These are phyloP conservation scores for Podosphaera xanthii DNA, from an alignment of 2,329 filamentous ascomycete species.

Conservation along the genomic window DNA sequence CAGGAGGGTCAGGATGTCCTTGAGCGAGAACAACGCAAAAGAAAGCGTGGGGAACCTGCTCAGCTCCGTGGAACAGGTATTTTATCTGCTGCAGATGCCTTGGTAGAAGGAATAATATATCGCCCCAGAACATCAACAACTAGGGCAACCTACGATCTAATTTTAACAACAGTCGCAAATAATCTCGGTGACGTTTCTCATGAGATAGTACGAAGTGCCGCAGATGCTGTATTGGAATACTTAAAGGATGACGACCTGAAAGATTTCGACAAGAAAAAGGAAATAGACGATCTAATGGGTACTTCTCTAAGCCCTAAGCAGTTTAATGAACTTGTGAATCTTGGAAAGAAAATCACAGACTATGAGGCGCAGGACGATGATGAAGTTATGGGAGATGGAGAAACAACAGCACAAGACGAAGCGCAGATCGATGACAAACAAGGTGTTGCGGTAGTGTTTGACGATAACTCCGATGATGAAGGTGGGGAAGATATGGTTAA, in stretches of 20 bases:
- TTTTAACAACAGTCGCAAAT: constrained; percentile 71
- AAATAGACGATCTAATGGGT: constrained; percentile 86
- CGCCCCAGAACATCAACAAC: constrained; percentile 79
- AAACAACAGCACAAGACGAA: constrained; percentile 40
- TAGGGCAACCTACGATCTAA: constrained; percentile 79
- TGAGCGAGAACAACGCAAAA: constrained; percentile 64
- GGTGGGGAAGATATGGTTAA: constrained; percentile 55
- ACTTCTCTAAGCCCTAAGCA: constrained; percentile 61
- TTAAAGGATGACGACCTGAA: constrained; percentile 91
- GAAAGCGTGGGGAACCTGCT: constrained; percentile 50
- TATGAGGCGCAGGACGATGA: constrained; percentile 94
- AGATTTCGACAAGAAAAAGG: constrained; percentile 95
- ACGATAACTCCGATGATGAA: constrained; percentile 71
- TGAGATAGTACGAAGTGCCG: constrained; percentile 77
- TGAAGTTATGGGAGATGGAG: constrained; percentile 56
- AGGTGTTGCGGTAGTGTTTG: constrained; percentile 93
- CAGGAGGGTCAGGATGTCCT: constrained; percentile 68
- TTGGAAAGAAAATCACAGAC: constrained; percentile 97
- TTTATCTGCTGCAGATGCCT: constrained; percentile 59
- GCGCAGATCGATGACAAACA: constrained; percentile 81
- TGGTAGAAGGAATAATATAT: constrained; percentile 82
- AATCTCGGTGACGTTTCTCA: constrained; percentile 83
- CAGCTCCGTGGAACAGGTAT: constrained; percentile 54
- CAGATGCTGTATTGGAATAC: constrained; percentile 74
- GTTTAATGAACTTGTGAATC: constrained; percentile 89